A percentile compares a stretch with the other conserved stretches of the same genome.
Evolutionary conservation across 306 rosid species (phyloP).

Genomic region (Trifolium dubium): DNA sequence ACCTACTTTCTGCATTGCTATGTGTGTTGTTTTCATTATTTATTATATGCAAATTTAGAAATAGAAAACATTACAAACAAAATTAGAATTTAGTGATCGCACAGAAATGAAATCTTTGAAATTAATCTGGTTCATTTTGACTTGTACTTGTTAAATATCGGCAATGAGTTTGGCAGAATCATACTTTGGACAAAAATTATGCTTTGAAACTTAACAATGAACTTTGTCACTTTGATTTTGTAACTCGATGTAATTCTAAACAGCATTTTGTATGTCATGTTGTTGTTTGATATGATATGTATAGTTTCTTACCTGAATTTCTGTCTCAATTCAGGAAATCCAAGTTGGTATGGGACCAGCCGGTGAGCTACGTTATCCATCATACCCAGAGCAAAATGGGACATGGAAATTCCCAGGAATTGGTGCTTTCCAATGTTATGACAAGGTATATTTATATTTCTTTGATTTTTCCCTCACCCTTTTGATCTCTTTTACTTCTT

Average conservation of each 20-base stretch:
- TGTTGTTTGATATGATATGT: neutral
- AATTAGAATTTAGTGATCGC: neutral
- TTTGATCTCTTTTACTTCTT: neutral
- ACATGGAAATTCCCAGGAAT: conserved; percentile 94
- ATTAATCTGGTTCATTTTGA: neutral
- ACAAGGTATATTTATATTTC: conserved; percentile 63
- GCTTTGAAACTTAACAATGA: neutral
- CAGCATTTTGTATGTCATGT: neutral
- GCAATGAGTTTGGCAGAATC: neutral
- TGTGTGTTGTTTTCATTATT: neutral
- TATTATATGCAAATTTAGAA: neutral
- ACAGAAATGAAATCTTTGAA: neutral
- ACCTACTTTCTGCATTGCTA: neutral
- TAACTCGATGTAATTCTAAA: neutral
- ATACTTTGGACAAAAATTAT: neutral
- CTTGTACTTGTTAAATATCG: neutral
- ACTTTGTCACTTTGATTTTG: neutral
- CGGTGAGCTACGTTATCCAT: conserved; percentile 95
- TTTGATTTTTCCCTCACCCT: neutral
- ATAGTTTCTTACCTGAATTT: conserved; percentile 19
- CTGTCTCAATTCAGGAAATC: conserved; percentile 68
- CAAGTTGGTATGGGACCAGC: conserved; percentile 99
- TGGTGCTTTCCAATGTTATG: conserved; percentile 96
- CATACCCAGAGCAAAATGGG: conserved; percentile 94
- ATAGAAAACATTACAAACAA: neutral